phyloP scores from a whole-genome alignment of 75 land plant species.

The Picea sitchensis region DNA sequence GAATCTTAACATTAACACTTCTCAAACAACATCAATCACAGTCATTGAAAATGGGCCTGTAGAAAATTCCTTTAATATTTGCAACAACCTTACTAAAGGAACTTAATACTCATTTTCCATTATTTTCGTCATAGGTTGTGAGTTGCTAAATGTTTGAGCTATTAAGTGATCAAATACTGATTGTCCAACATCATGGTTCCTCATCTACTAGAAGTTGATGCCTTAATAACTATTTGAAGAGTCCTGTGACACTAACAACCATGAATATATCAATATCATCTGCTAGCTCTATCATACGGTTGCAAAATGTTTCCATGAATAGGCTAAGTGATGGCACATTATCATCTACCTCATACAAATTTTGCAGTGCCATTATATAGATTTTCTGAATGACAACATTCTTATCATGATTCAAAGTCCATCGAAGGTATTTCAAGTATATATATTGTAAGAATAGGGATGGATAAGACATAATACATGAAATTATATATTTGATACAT shows the following conservation, averaged over 20 bases:
- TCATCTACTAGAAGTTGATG: slow-evolving; percentile 87
- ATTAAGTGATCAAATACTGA: slow-evolving; percentile 91
- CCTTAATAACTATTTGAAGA: slow-evolving; percentile 80
- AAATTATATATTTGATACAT: too few relatives aligned
- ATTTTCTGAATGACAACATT: slow-evolving; percentile 81
- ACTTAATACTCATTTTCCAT: slow-evolving; percentile 55
- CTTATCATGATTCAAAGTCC: slow-evolving; percentile 89
- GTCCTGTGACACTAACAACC: slow-evolving; percentile 88
- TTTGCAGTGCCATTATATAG: slow-evolving; percentile 80
- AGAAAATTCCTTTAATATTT: slow-evolving; percentile 83
- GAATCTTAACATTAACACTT: too few relatives aligned
- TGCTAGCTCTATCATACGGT: slow-evolving; percentile 1
- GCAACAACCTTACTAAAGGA: slow-evolving; percentile 77
- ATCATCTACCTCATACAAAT: slow-evolving; percentile 88
- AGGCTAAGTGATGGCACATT: slow-evolving; percentile 85
- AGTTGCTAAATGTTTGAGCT: slow-evolving; percentile 51
- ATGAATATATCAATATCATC: slow-evolving; percentile 90
- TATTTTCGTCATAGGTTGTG: slow-evolving; percentile 46
- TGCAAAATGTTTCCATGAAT: slow-evolving; percentile 85
- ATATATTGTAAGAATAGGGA: too few relatives aligned
- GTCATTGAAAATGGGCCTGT: slow-evolving; percentile 74
- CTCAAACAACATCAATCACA: slow-evolving; percentile 81
- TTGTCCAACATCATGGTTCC: slow-evolving; percentile 84
- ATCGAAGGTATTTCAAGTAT: slow-evolving; percentile 49
- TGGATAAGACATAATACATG: too few relatives aligned